phyloP scores from a whole-genome alignment of 805 yeast species.

The Grigorovia jiainica region DNA sequence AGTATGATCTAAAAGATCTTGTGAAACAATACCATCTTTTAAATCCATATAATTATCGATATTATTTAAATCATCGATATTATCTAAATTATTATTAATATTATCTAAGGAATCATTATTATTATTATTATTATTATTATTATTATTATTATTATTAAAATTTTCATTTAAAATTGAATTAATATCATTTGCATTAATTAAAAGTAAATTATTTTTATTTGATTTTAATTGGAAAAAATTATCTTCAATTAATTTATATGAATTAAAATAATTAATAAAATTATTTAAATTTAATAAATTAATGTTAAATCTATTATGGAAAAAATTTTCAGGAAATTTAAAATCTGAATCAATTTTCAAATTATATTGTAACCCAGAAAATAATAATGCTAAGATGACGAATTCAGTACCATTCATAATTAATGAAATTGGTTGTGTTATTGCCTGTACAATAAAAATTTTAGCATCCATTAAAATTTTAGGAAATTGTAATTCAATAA shows the following conservation, averaged over 20 bases:
- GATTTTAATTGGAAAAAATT: constrained; percentile 28
- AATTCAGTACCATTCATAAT: constrained; percentile 27
- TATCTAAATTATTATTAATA: not conserved
- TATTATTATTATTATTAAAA: not conserved
- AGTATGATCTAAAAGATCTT: constrained; percentile 23
- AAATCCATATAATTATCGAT: constrained; percentile 20
- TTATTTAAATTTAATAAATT: constrained; percentile 11
- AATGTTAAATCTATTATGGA: constrained; percentile 21
- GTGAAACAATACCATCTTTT: constrained; percentile 23
- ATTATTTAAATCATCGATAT: not conserved
- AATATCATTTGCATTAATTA: constrained; percentile 18
- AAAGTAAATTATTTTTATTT: constrained; percentile 25
- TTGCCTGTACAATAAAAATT: constrained; percentile 28
- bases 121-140: constrained; percentile 15
- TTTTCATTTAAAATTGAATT: constrained; percentile 18
- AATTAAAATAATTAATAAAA: constrained; percentile 21
- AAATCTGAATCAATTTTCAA: constrained; percentile 19
- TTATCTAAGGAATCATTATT: constrained; percentile 5
- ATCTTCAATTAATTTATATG: constrained; percentile 25
- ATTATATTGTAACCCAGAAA: constrained; percentile 25
- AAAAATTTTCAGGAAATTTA: constrained; percentile 25
- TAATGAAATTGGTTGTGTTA: constrained; percentile 29
- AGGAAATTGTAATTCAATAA: constrained; percentile 21
- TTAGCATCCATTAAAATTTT: constrained; percentile 26
- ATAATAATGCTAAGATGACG: constrained; percentile 22